Percentiles rank a stretch among this genome's conserved stretches.
Evolutionary conservation across 2,329 filamentous ascomycete species (phyloP).

Genomic region (Cercospora sojina): DNA sequence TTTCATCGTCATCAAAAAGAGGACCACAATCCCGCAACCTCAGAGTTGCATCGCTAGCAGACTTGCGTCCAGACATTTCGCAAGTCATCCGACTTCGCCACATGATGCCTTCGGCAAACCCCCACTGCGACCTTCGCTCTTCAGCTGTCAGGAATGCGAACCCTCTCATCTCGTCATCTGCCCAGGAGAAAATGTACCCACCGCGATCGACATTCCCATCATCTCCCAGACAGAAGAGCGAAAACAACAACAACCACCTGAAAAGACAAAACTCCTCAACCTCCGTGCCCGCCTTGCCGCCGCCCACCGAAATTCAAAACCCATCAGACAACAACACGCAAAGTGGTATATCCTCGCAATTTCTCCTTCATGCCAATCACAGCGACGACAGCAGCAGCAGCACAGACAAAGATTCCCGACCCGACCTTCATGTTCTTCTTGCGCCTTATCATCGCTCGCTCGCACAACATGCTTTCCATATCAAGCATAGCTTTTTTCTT

Average conservation of each 20-base stretch:
- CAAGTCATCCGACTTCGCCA: not conserved
- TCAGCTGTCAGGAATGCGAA: not conserved
- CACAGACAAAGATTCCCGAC: not conserved
- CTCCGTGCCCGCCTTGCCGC: not conserved
- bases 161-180: not conserved
- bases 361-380: slow-evolving; percentile 6
- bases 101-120: not conserved
- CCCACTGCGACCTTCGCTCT: not conserved
- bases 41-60: not conserved
- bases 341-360: slow-evolving; percentile 27
- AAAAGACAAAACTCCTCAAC: not conserved
- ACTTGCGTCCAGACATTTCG: not conserved
- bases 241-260: not conserved
- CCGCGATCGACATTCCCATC: not conserved
- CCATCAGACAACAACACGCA: slow-evolving; percentile 13
- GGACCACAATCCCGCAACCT: not conserved
- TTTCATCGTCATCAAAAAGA: not conserved
- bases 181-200: not conserved
- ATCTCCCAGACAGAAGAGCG: not conserved
- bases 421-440: not conserved
- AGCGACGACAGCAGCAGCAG: not conserved
- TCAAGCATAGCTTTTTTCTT: slow-evolving; percentile 24
- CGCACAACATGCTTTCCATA: slow-evolving; percentile 9
- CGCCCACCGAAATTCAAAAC: not conserved
- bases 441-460: not conserved